phyloP scores from a whole-genome alignment of 2,329 filamentous ascomycete species.

The Sporothrix euskadiensis region DNA sequence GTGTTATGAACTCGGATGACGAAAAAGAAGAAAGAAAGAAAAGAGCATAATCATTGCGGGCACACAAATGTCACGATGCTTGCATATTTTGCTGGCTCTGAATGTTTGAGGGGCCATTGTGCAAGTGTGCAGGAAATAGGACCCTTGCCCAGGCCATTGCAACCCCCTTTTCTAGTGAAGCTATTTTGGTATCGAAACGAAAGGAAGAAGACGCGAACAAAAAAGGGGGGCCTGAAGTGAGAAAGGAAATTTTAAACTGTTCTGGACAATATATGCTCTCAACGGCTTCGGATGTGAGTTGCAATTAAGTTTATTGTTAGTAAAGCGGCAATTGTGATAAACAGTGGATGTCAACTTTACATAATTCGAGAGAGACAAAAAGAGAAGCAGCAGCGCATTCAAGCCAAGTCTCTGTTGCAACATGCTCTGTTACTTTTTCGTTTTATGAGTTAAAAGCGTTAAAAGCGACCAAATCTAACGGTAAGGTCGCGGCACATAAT shows the following conservation, averaged over 20 bases:
- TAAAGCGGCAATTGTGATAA: neutral
- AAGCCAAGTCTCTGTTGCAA: no score
- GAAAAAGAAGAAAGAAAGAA: neutral
- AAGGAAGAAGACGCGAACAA: neutral
- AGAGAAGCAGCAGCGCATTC: no score
- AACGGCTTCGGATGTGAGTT: neutral
- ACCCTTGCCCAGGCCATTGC: neutral
- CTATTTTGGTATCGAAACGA: constrained; percentile 1
- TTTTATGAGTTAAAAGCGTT: neutral
- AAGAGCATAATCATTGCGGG: neutral
- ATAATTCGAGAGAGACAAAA: no score
- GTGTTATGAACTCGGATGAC: neutral
- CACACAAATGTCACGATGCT: neutral
- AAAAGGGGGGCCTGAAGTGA: neutral
- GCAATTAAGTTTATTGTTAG: neutral
- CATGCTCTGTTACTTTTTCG: neutral
- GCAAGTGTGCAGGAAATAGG: neutral
- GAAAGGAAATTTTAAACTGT: neutral
- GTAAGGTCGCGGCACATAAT: neutral
- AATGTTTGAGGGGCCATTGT: neutral
- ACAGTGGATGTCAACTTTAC: neutral
- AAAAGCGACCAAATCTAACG: neutral
- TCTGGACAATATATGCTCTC: neutral
- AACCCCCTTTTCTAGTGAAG: neutral
- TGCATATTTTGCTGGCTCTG: neutral